Conservation (phyloP, 192 early-diverging fungal genomes). For the Coemansia sp. region DNA sequence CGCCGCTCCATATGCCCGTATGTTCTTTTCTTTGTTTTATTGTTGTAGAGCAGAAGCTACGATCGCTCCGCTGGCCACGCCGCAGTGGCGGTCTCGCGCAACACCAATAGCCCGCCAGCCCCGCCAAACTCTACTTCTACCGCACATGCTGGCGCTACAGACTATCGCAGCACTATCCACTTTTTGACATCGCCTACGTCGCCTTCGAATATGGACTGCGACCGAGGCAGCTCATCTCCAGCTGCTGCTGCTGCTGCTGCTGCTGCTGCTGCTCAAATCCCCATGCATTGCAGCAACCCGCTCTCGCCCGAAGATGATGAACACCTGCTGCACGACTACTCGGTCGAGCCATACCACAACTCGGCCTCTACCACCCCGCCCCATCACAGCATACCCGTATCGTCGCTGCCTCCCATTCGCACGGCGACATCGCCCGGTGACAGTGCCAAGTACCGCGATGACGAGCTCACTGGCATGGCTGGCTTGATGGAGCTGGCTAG, state of each 20-base stretch:
- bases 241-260: background rate
- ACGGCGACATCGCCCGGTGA: background rate
- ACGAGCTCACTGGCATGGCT: slow-evolving; percentile 51
- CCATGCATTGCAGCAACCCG: slow-evolving; percentile 38
- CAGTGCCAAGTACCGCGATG: slow-evolving; percentile 37
- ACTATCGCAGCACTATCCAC: slow-evolving; percentile 50
- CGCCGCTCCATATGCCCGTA: background rate
- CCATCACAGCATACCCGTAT: slow-evolving; percentile 23
- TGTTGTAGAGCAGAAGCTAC: background rate
- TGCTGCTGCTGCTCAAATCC: slow-evolving; percentile 11
- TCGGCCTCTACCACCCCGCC: slow-evolving; percentile 17
- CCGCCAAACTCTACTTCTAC: slow-evolving; percentile 5
- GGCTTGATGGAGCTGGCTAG: slow-evolving; percentile 53
- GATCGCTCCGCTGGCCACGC: background rate
- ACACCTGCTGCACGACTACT: slow-evolving; percentile 6
- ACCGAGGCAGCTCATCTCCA: slow-evolving; percentile 4
- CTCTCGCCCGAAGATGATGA: slow-evolving; percentile 19
- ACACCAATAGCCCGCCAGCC: background rate
- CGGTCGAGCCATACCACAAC: slow-evolving; percentile 5
- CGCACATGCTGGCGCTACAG: slow-evolving; percentile 12
- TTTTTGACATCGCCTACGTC: slow-evolving; percentile 49
- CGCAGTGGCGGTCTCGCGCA: background rate
- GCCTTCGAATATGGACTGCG: slow-evolving; percentile 26
- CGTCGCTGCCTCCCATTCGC: slow-evolving; percentile 34
- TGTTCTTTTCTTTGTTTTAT: background rate